phyloP scores from a whole-genome alignment of 2,329 filamentous ascomycete genomes.

The Microcyclospora tardicrescens region DNA sequence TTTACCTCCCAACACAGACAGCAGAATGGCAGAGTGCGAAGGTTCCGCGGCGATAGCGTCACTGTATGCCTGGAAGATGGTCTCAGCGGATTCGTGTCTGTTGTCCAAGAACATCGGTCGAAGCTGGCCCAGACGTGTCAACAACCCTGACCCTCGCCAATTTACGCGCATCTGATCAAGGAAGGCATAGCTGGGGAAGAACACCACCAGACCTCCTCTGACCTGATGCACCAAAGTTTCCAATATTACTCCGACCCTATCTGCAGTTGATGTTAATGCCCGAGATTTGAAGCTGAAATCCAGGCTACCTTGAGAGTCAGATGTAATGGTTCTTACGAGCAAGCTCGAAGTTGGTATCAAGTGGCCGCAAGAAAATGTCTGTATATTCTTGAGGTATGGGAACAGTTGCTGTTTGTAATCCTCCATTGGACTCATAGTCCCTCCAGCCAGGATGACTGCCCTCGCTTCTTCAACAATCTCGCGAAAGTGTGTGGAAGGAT shows the following conservation, averaged over 20 bases:
- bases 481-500: constrained; percentile 81
- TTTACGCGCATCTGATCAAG: constrained; percentile 52
- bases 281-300: constrained; percentile 82
- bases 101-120: constrained; percentile 43
- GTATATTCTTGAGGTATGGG: constrained; percentile 56
- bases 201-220: constrained; percentile 81
- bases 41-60: constrained; percentile 40
- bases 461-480: constrained; percentile 74
- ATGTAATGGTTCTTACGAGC: constrained; percentile 58
- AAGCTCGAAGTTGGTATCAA: constrained; percentile 78
- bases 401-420: constrained; percentile 84
- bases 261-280: constrained; percentile 50
- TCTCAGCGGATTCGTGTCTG: constrained; percentile 47
- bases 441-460: constrained; percentile 81
- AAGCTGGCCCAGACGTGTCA: constrained; percentile 11
- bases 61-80: constrained; percentile 61
- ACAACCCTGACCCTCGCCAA: constrained; percentile 27
- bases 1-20: constrained; percentile 87
- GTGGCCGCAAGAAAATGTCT: constrained; percentile 82
- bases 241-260: constrained; percentile 61
- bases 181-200: constrained; percentile 93
- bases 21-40: constrained; percentile 57
- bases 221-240: constrained; percentile 59
- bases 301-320: constrained; percentile 42
- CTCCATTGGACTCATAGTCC: constrained; percentile 94